Evolutionary conservation across 306 rosid genomes (phyloP).

Genomic region (Gastrolobium villosum): DNA sequence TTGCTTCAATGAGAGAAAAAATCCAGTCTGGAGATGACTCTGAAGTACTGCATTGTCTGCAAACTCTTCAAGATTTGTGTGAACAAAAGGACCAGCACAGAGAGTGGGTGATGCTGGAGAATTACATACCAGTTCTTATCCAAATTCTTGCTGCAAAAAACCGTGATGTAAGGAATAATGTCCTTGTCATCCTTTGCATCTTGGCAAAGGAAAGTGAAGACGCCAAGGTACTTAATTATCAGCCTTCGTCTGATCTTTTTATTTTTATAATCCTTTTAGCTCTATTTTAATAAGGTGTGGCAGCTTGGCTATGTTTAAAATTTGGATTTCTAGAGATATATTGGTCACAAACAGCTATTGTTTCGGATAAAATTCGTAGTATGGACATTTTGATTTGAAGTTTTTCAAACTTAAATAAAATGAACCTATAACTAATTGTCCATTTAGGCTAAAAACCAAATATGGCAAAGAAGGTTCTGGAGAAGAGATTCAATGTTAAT

Average conservation of each 20-base stretch:
- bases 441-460: constrained; percentile 1
- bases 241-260: too few species aligned
- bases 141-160: constrained; percentile 63
- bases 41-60: constrained; percentile 61
- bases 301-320: constrained; percentile 17
- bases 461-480: neutral
- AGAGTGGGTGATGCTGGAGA: constrained; percentile 86
- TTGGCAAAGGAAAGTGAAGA: constrained; percentile 77
- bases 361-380: constrained; percentile 34
- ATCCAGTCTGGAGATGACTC: constrained; percentile 73
- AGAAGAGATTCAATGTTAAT: constrained; percentile 13
- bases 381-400: constrained; percentile 12
- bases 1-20: constrained; percentile 75
- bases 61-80: constrained; percentile 68
- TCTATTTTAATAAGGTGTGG: constrained; percentile 7
- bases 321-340: constrained; percentile 4
- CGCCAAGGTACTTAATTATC: constrained; percentile 79
- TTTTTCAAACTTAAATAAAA: constrained; percentile 20
- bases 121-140: constrained; percentile 71
- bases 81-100: constrained; percentile 74
- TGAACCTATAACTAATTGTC: neutral
- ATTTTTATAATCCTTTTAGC: neutral
- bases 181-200: constrained; percentile 73
- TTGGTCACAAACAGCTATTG: neutral
- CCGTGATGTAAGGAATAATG: constrained; percentile 67